Conservation (phyloP, 2,329 filamentous ascomycete species). For the Paecilomyces sp. region DNA sequence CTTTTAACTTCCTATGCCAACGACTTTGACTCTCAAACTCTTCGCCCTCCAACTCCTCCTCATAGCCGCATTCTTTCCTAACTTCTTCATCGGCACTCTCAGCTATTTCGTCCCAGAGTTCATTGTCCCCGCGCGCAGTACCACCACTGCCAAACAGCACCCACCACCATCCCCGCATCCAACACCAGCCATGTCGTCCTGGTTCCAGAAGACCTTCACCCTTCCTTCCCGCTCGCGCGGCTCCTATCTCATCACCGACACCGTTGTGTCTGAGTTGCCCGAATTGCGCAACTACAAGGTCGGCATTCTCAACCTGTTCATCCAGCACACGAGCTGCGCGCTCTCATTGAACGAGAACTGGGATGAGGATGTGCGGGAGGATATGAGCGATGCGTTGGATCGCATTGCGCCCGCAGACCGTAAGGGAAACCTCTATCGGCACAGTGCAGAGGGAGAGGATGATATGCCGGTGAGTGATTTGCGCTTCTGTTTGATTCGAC, state of each 20-base stretch:
- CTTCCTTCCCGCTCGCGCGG: constrained; percentile 72
- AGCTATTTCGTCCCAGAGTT: constrained; percentile 22
- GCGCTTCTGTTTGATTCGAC: constrained; percentile 1
- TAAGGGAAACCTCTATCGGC: constrained; percentile 70
- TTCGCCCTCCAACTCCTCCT: constrained; percentile 26
- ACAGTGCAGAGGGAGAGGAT: constrained; percentile 79
- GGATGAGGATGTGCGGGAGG: constrained; percentile 74
- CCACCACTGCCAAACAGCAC: constrained; percentile 11
- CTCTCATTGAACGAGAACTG: constrained; percentile 90
- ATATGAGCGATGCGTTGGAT: constrained; percentile 93
- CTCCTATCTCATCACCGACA: constrained; percentile 81
- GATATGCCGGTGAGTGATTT: constrained; percentile 75
- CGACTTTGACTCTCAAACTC: constrained; percentile 1
- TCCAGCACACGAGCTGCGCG: constrained; percentile 92
- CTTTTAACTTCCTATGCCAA: not conserved
- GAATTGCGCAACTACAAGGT: constrained; percentile 79
- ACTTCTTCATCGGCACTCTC: constrained; percentile 25
- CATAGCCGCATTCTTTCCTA: constrained; percentile 45
- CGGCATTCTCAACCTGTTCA: constrained; percentile 79
- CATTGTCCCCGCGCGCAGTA: constrained; percentile 12
- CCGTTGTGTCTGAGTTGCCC: constrained; percentile 63
- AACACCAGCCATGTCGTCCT: constrained; percentile 45
- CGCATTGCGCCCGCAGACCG: constrained; percentile 78
- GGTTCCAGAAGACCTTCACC: constrained; percentile 78
- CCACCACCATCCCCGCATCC: not conserved